Evolutionary conservation across 345 rosid species (phyloP).

Genomic region (Heritiera fomes): DNA sequence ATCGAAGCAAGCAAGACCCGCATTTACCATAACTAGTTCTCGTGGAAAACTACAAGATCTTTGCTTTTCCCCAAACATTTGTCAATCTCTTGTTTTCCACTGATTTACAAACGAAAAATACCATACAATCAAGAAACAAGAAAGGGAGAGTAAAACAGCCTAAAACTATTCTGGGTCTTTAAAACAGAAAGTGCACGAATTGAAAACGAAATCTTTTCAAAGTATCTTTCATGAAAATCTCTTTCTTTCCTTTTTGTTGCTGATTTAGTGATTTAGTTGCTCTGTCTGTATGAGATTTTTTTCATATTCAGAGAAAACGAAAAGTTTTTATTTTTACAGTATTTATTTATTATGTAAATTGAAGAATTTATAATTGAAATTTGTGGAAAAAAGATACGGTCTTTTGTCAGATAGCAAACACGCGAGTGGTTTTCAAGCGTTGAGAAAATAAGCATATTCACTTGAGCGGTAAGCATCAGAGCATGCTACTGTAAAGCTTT

Average conservation of each 20-base stretch:
- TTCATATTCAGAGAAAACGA: not conserved
- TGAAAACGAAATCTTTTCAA: constrained; percentile 18
- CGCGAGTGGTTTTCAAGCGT: constrained; percentile 19
- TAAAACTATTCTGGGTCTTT: constrained; percentile 11
- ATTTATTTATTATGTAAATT: not conserved
- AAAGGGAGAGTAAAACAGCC: constrained; percentile 13
- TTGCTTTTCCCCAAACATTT: constrained; percentile 31
- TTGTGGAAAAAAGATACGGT: not conserved
- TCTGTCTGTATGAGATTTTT: constrained; percentile 5
- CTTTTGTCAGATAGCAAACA: not conserved
- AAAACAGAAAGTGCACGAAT: constrained; percentile 24
- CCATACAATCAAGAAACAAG: not conserved
- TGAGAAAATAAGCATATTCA: constrained; percentile 17
- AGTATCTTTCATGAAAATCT: constrained; percentile 43
- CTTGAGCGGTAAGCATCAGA: no score
- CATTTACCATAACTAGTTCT: constrained; percentile 37
- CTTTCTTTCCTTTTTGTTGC: not conserved
- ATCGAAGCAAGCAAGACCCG: constrained; percentile 46
- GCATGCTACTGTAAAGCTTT: not conserved
- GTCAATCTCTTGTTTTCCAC: not conserved
- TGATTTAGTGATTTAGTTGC: constrained; percentile 25
- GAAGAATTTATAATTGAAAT: not conserved
- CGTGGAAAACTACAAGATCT: constrained; percentile 38
- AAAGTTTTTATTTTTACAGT: not conserved
- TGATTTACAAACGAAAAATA: not conserved